Base-by-base conservation (phyloP, 2,329 filamentous ascomycete genomes). In the Botryosphaeria dothidea region DNA sequence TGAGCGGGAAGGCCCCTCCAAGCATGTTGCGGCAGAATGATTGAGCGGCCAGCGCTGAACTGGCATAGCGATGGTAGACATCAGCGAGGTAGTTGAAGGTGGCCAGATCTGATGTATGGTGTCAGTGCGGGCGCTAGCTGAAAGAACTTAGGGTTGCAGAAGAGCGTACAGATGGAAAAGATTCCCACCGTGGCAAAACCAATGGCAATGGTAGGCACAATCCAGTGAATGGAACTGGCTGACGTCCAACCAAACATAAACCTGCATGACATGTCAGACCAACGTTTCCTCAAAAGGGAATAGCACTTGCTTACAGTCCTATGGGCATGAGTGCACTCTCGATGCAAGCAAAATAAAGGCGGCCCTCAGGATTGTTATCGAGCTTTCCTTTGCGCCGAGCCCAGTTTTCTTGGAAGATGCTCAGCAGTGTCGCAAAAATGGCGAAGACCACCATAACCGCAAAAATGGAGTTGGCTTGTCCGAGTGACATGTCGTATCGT, bases 71-170 rank as follows among this genome's bases (percentile, higher is more conserved):
- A 73, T 93, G 90, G 76, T 97, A 97, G 1, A 89, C 90, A 73
- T 97, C 93, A 21, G 93, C 92, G 1, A 97, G 84, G 71, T 96
- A 97, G 74, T 97, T 97, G 80, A 97, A 97, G 0, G 92, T 91
- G 2, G 93, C 90, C 1, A 97, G 84, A 73, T 63, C 61, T 63
- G 36, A 15, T 3, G 4, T 4, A 6, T 3, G 11, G 15, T 9
- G 27, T 43, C n/a, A 51, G 36, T 21, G n/a, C n/a, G n/a, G n/a
- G n/a, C n/a, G n/a, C n/a, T n/a, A n/a, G n/a, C n/a, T n/a, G n/a
- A n/a, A n/a, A n/a, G n/a, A n/a, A n/a, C n/a, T n/a, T n/a, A n/a
- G n/a, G n/a, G n/a, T n/a, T n/a, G n/a, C n/a, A n/a, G n/a, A n/a
- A n/a, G n/a, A 17, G 25, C 49, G 21, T 56, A 64, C 96, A 96